Evolutionary conservation across 805 yeast species (phyloP).

Genomic region (Yamadazyma laniorum): DNA sequence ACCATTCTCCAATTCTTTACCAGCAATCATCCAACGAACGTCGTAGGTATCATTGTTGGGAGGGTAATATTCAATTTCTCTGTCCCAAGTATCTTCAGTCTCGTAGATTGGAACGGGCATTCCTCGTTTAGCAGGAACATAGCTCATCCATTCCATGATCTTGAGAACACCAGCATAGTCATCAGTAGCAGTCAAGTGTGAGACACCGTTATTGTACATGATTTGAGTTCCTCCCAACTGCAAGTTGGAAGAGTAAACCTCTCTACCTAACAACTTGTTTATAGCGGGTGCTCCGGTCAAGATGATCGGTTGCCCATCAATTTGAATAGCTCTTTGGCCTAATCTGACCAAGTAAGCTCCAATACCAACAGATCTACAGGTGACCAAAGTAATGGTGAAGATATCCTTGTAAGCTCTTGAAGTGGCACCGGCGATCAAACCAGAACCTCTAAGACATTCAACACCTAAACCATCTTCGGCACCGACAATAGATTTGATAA

Average conservation of each 20-base stretch:
- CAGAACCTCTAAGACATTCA: conserved; percentile 97
- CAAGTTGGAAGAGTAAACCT: conserved; percentile 93
- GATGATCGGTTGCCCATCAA: conserved; percentile 97
- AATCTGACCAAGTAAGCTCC: conserved; percentile 98
- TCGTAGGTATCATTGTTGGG: conserved; percentile 72
- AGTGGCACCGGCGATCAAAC: conserved; percentile 98
- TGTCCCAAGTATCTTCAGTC: conserved; percentile 86
- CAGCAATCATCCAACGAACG: conserved; percentile 92
- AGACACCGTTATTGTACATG: conserved; percentile 97
- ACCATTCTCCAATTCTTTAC: conserved; percentile 67
- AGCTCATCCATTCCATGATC: conserved; percentile 94
- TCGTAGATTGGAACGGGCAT: conserved; percentile 88
- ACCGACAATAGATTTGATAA: conserved; percentile 85
- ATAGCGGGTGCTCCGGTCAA: conserved; percentile 99
- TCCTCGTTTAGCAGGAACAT: conserved; percentile 86
- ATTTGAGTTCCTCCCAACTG: conserved; percentile 99
- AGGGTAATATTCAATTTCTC: conserved; percentile 84
- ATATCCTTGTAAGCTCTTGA: conserved; percentile 97
- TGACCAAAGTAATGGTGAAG: conserved; percentile 94
- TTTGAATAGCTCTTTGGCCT: conserved; percentile 98
- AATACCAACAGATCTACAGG: conserved; percentile 99
- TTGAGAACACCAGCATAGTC: conserved; percentile 95
- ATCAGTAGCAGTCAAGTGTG: conserved; percentile 95
- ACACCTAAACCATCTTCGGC: conserved; percentile 97
- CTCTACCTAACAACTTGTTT: conserved; percentile 93